A percentile compares a stretch with the other conserved stretches of the same genome.
These are phyloP conservation scores for Stachybotrys elegans DNA, from an alignment of 2,329 filamentous ascomycete genomes.

Conservation along the genomic window DNA sequence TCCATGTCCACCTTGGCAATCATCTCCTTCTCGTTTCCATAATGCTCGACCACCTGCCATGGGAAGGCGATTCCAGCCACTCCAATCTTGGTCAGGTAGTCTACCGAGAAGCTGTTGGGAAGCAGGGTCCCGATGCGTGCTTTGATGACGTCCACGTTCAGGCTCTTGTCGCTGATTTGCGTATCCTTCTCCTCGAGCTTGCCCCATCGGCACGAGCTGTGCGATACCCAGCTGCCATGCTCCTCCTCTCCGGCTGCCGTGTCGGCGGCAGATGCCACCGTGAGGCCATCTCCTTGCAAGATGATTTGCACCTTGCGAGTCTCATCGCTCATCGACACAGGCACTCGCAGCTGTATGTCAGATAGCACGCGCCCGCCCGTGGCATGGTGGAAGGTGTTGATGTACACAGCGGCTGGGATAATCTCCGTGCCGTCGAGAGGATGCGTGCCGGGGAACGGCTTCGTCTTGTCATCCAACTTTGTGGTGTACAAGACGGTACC, in stretches of 20 bases:
- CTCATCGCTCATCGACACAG: slow-evolving; percentile 6
- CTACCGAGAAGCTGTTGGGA: slow-evolving; percentile 5
- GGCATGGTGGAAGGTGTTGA: slow-evolving; percentile 8
- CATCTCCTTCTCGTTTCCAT: slow-evolving; percentile 9
- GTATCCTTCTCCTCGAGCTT: background rate
- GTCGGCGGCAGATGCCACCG: background rate
- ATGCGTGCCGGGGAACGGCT: slow-evolving; percentile 8
- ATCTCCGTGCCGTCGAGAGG: slow-evolving; percentile 8
- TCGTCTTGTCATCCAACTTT: slow-evolving; percentile 3
- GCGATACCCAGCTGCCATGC: background rate
- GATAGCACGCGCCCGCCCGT: slow-evolving; percentile 3
- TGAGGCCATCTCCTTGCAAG: background rate
- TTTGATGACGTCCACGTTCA: slow-evolving; percentile 4
- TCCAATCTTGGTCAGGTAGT: slow-evolving; percentile 7
- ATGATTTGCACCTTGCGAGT: background rate
- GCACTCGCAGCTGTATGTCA: slow-evolving; percentile 4
- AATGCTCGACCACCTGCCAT: slow-evolving; percentile 7
- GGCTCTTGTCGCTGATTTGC: background rate
- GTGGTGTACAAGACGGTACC: slow-evolving; percentile 5
- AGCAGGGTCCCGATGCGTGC: slow-evolving; percentile 4
- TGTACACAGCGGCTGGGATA: slow-evolving; percentile 5
- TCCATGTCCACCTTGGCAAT: slow-evolving; percentile 5
- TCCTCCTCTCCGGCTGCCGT: background rate
- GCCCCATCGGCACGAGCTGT: background rate
- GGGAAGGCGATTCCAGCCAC: slow-evolving; percentile 7